Evolutionary conservation across 176 grass and related monocot genomes (phyloP), one percentile per base, ranked within the genome.

Genomic region (Themeda triandra): DNA sequence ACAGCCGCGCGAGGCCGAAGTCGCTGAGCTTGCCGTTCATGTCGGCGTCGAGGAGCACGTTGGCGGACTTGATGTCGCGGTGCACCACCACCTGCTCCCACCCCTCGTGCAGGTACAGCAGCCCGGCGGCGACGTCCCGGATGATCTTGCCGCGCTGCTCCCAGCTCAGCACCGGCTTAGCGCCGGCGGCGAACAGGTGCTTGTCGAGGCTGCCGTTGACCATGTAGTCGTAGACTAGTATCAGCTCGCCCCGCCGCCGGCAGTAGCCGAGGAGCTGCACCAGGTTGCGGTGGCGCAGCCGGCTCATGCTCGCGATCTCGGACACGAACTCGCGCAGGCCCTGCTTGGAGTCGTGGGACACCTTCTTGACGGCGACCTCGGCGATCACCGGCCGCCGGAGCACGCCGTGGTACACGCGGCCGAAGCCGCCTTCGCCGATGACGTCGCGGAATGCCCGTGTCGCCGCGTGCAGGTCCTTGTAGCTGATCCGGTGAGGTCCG

Each of bases 201-300:
- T 59, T 88, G 75, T 95, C 93, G 39, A 95, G 88, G 44, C 93
- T 95, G 30, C 88, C 88, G 40, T 95, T 92, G 13, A 30, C 30
- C 93, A 95, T 92, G 86, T 90, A 95, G 48, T 95, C 93, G 58
- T 95, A 95, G 37, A 95, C 93, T 49, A 95, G 79, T 9, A 97
- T 32, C 65, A 97, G 87, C 77, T 97, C 94, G 63, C 84, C 91
- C 1, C 83, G 87, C 0, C 91, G 87, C 11, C 91, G 91, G 81
- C 94, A 93, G 80, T 93, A 97, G 17, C 94, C 94, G 14, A 90
- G 88, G 6, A 97, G 84, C 82, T 88, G 94, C 24, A 94, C 91
- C 27, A 97, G 82, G 68, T 90, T 97, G 56, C 94, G 94, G 46
- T 97, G 94, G 58, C 91, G 89, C 27, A 97, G 80, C 36, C 82